Percentiles rank a stretch among this genome's conserved stretches.
Evolutionary conservation across 805 yeast species (phyloP).

Genomic region (Starmerella etchellsii): DNA sequence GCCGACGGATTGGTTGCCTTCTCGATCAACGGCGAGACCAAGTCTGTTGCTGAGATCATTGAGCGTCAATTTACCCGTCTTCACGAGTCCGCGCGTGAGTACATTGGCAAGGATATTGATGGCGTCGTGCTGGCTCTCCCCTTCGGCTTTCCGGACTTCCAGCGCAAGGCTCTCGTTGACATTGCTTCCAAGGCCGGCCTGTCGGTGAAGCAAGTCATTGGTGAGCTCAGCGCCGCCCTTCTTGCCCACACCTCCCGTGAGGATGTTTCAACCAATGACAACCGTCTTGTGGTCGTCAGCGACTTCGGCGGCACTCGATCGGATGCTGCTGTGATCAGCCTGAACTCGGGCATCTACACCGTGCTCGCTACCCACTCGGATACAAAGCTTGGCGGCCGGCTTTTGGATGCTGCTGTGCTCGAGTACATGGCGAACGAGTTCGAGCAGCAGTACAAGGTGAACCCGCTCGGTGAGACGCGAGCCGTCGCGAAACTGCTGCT

Average conservation of each 20-base stretch:
- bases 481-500: slow-evolving; percentile 78
- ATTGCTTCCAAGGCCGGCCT: slow-evolving; percentile 63
- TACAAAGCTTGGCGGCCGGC: slow-evolving; percentile 73
- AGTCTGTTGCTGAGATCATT: slow-evolving; percentile 65
- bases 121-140: slow-evolving; percentile 86
- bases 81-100: slow-evolving; percentile 83
- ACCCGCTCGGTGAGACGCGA: slow-evolving; percentile 70
- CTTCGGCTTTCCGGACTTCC: slow-evolving; percentile 66
- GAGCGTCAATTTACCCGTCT: slow-evolving; percentile 74
- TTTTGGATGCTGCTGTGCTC: slow-evolving; percentile 65
- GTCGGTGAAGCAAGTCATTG: slow-evolving; percentile 71
- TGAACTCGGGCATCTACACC: slow-evolving; percentile 88
- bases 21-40: slow-evolving; percentile 30
- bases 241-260: slow-evolving; percentile 58
- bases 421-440: slow-evolving; percentile 88
- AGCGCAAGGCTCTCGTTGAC: slow-evolving; percentile 47
- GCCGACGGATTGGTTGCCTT: slow-evolving; percentile 57
- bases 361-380: slow-evolving; percentile 76
- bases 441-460: slow-evolving; percentile 69
- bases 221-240: slow-evolving; percentile 86
- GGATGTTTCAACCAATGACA: slow-evolving; percentile 29
- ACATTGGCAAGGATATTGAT: slow-evolving; percentile 65
- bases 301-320: slow-evolving; percentile 95
- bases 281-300: slow-evolving; percentile 77
- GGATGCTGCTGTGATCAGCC: slow-evolving; percentile 87